Percentiles rank a stretch among this genome's conserved stretches.
phyloP scores from a whole-genome alignment of 768 basidiomycete genomes.

The Lactarius quietus region DNA sequence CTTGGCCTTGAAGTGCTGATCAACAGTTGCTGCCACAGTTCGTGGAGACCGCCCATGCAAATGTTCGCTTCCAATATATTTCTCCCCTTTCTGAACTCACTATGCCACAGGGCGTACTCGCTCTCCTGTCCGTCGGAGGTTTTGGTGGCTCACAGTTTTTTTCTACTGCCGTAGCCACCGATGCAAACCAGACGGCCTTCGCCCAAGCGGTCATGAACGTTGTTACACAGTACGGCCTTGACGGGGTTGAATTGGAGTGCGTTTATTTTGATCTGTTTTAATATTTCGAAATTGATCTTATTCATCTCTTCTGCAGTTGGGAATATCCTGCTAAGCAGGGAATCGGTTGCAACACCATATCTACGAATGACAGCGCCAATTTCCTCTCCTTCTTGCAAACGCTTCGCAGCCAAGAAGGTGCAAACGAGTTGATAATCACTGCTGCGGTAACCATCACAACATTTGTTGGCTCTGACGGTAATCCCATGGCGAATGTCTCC shows the following conservation, averaged over 20 bases:
- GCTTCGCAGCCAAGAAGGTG: constrained; percentile 54
- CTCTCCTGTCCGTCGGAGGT: constrained; percentile 63
- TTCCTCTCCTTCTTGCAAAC: constrained; percentile 71
- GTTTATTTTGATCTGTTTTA: too few species aligned
- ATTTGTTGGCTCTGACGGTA: constrained; percentile 47
- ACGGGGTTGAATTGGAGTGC: constrained; percentile 50
- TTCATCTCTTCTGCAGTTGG: too few species aligned
- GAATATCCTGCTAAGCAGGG: too few species aligned
- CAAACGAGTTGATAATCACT: constrained; percentile 55
- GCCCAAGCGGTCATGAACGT: constrained; percentile 52
- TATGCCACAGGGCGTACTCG: constrained; percentile 47
- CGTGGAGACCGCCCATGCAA: constrained; percentile 42
- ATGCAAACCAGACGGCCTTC: constrained; percentile 57
- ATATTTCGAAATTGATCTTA: too few species aligned
- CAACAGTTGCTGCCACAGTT: constrained; percentile 52
- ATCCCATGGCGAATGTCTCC: constrained; percentile 64
- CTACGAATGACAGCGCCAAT: constrained; percentile 61
- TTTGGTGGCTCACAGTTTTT: constrained; percentile 64
- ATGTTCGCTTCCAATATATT: constrained; percentile 32
- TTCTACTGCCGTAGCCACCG: constrained; percentile 55
- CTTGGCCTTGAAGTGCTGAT: constrained; percentile 42
- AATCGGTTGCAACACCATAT: too few species aligned
- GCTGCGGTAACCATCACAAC: constrained; percentile 48
- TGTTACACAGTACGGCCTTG: constrained; percentile 47
- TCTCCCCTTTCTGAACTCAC: background rate